Base-by-base conservation (phyloP, 2,329 filamentous ascomycete genomes). In the Xylariaceae sp. region DNA sequence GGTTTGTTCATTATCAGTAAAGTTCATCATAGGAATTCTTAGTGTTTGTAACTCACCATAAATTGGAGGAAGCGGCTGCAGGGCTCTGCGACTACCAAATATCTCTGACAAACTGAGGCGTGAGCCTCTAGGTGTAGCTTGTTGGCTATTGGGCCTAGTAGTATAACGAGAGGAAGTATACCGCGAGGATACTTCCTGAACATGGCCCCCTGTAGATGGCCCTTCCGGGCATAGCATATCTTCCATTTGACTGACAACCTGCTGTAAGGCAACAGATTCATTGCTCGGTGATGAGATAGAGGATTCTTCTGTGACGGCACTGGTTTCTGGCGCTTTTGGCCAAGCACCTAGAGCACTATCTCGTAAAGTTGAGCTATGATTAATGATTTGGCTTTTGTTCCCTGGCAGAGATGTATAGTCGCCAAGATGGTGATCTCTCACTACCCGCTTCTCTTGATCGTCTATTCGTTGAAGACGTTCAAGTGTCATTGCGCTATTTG, bases 131-230 rank as follows among this genome's bases (percentile, higher is more conserved):
- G 54, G 58, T 13, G 59, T 55, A 16, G 51, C 53, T 39, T 62
- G 64, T 13, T 54, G 50, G 47, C 65, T 67, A 33, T 60, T 62
- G 3, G 58, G 60, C 29, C 50, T 56, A 6, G 60, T 62, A 15
- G 59, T 66, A 41, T 66, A 64, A 53, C 57, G 59, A n/a, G 65
- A 67, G 8, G 65, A 65, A 29, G 61, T 57, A 42, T 66, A 64
- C 18, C 57, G 55, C 9, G 66, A 67, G 3, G 58, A 60, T 15
- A 48, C 21, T 5, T 64, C 53, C 29, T 57, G 58, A 23, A 9
- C 23, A 24, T 58, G 50, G 32, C 56, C 53, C 11, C 33, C 35
- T 24, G 24, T 35, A 13, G 18, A 26, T 11, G 23, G 18, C n/a
- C 27, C 37, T 27, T 37, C 45, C 3, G 27, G 33, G 30, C 44